phyloP scores from a whole-genome alignment of 2,329 filamentous ascomycete genomes.

The Dactylellina cionopaga region DNA sequence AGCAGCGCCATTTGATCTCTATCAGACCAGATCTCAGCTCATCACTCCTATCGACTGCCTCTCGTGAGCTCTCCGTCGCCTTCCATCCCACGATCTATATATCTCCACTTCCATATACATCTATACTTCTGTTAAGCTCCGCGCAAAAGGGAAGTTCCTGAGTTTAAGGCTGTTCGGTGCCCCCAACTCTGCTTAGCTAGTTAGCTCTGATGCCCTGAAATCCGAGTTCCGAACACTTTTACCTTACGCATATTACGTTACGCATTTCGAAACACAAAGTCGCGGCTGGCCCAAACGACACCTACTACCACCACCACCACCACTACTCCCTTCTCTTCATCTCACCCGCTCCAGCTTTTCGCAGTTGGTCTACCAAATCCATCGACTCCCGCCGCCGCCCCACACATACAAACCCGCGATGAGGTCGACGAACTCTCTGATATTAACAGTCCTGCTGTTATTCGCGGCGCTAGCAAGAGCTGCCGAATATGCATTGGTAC shows the following conservation, averaged over 20 bases:
- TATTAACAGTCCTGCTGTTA: conserved; percentile 45
- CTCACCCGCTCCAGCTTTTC: neutral
- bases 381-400: neutral
- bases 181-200: conserved; percentile 2
- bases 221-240: conserved; percentile 19
- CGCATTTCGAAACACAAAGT: conserved; percentile 7
- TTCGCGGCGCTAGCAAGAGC: conserved; percentile 52
- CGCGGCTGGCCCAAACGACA: neutral
- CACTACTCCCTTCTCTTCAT: neutral
- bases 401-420: conserved; percentile 15
- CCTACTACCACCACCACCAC: neutral
- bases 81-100: too few relatives aligned
- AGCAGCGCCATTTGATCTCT: conserved; percentile 1
- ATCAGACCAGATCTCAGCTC: conserved; percentile 37
- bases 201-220: neutral
- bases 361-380: conserved; percentile 12
- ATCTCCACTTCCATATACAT: neutral
- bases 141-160: conserved; percentile 12
- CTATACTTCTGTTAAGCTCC: neutral
- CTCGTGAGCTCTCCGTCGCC: neutral
- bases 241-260: conserved; percentile 1
- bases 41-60: neutral
- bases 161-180: conserved; percentile 18
- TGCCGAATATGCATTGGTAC: conserved; percentile 53
- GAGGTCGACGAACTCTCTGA: conserved; percentile 43